Percentiles rank a stretch among this genome's conserved stretches.
These are phyloP conservation scores for Chlamydomonas incerta DNA, from an alignment of 139 green algal genomes.

Conservation along the genomic window DNA sequence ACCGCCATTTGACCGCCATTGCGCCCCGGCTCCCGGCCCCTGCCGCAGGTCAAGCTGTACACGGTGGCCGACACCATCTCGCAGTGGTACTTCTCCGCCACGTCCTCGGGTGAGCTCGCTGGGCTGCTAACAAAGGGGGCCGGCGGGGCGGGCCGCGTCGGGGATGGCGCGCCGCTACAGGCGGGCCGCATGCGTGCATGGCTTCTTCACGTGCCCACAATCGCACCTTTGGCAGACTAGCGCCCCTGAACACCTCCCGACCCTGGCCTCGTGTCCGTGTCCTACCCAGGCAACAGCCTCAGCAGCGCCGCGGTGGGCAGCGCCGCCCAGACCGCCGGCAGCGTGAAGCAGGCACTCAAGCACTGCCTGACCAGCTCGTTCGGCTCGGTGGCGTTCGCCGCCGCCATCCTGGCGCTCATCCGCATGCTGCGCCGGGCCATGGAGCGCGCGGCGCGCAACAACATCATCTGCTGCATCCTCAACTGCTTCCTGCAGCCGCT, in stretches of 20 bases:
- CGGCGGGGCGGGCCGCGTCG: no score
- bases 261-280: neutral
- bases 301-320: neutral
- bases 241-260: no score
- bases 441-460: conserved; percentile 9
- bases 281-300: neutral
- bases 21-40: no score
- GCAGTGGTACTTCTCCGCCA: conserved; percentile 50
- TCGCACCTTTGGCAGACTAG: no score
- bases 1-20: no score
- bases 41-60: conserved; percentile 29
- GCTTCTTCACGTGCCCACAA: no score
- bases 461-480: conserved; percentile 49
- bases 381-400: conserved; percentile 40
- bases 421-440: neutral
- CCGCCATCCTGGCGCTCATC: neutral
- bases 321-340: neutral
- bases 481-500: conserved; percentile 50
- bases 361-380: conserved; percentile 31
- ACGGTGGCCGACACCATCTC: conserved; percentile 38
- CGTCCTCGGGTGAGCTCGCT: neutral
- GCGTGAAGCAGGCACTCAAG: conserved; percentile 16
- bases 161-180: no score
- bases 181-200: no score
- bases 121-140: no score